Evolutionary conservation across 371 early-diverging fungal genomes (phyloP), one percentile per base, ranked within the genome.

Genomic region (Mycotypha africana): DNA sequence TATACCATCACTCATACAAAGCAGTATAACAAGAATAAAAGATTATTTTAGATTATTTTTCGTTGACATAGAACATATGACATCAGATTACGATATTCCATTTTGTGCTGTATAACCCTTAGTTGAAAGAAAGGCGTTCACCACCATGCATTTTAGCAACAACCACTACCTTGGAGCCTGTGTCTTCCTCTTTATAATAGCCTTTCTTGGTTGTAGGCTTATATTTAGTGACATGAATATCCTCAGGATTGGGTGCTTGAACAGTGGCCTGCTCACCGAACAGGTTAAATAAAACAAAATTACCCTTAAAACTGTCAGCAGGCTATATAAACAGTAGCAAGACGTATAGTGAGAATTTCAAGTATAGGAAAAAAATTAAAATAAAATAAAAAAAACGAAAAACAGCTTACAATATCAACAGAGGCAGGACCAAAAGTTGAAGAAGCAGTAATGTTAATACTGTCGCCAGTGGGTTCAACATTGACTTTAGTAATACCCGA

Each of bases 181-280:
- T 34, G 9, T 51, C n/a, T 12, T 53, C 49, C 38, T 53, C 35
- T 38, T 57, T 65, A 45, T 51, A 65, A 22, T 60, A 65, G 33
- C 65, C 65, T 23, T 40, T 23, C 46, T 54, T 61, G 17, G 42
- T 22, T 24, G 37, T 31, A 33, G 39, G 58, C 47, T 47, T 57
- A 15, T 41, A 37, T 36, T 54, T 54, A 21, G 57, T 57, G 21
- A 65, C 51, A 55, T 65, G 65, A 14, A 65, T 39, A 23, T 60
- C 61, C 26, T 56, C 61, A 20, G 61, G 65, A 11, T 65, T 34
- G 24, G 61, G 54, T 28, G 65, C 65, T 21, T 42, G 15, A 26
- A 65, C 38, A n/a, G 45, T 54, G 7, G 61, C 42, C 2, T 35
- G n/a, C 10, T 53, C 55, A 40, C 54, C 48, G 21, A 41, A 47